Evolutionary conservation across 2,329 filamentous ascomycete species (phyloP).

Genomic region (Phaeomoniella chlamydospora): DNA sequence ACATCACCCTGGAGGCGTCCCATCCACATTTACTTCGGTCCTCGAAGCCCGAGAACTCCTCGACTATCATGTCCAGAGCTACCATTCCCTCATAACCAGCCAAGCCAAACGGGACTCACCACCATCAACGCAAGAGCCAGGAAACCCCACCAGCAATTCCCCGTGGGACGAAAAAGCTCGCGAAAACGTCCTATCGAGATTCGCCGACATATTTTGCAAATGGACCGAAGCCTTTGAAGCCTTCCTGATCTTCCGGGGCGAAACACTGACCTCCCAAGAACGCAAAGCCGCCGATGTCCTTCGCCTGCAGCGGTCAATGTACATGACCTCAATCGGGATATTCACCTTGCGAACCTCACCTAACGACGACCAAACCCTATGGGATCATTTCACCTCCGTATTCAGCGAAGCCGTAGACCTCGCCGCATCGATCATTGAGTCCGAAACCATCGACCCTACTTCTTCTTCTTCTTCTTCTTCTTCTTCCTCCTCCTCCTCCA

Average conservation of each 20-base stretch:
- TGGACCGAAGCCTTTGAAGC: not conserved
- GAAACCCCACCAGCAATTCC: too few relatives aligned
- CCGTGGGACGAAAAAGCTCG: too few relatives aligned
- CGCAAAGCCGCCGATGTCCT: not conserved
- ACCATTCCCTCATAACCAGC: too few relatives aligned
- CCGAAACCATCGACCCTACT: too few relatives aligned
- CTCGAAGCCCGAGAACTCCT: not conserved
- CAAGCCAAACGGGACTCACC: too few relatives aligned
- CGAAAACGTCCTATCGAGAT: too few relatives aligned
- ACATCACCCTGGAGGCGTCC: too few relatives aligned
- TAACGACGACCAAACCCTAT: slow-evolving; percentile 5
- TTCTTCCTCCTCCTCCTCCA: slow-evolving; percentile 1
- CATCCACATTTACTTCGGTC: too few relatives aligned
- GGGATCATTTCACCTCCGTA: slow-evolving; percentile 8
- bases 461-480: not conserved
- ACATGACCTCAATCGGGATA: too few relatives aligned
- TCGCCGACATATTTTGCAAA: not conserved
- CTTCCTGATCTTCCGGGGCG: not conserved
- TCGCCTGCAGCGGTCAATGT: not conserved
- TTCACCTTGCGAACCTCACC: not conserved
- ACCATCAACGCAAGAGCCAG: too few relatives aligned
- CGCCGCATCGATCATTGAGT: slow-evolving; percentile 8
- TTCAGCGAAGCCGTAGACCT: slow-evolving; percentile 10
- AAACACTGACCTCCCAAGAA: not conserved
- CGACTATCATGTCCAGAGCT: too few relatives aligned